These are phyloP conservation scores for Talaromyces sp. DNA, from an alignment of 2,329 filamentous ascomycete species.

Conservation along the genomic window DNA sequence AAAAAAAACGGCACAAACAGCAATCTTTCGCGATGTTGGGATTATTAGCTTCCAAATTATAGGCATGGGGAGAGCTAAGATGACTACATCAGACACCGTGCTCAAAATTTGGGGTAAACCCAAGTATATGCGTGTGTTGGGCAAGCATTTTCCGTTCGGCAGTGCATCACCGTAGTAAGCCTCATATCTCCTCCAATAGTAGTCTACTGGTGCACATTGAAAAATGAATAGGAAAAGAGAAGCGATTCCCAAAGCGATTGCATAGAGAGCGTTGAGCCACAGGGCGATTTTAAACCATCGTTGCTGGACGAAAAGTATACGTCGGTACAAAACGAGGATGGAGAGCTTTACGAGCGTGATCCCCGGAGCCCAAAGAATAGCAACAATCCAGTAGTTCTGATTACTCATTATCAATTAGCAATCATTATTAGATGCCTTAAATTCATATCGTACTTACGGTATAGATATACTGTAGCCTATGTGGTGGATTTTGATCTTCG, in stretches of 20 bases:
- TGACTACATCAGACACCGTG: slow-evolving; percentile 2
- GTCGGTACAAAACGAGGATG: slow-evolving; percentile 3
- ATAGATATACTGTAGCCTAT: neutral
- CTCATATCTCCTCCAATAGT: slow-evolving; percentile 3
- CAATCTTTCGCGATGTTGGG: neutral
- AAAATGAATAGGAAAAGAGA: slow-evolving; percentile 1
- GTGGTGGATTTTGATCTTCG: neutral
- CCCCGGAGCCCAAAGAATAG: slow-evolving; percentile 5
- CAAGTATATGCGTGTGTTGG: neutral
- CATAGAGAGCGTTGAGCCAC: neutral
- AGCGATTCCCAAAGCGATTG: neutral
- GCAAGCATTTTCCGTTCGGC: neutral
- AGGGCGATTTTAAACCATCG: slow-evolving; percentile 4
- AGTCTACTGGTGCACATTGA: slow-evolving; percentile 3
- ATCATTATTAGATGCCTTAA: neutral
- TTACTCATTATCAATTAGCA: no score
- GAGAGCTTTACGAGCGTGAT: slow-evolving; percentile 3
- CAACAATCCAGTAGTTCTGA: slow-evolving; percentile 6
- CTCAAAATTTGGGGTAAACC: neutral
- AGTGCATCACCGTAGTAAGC: neutral
- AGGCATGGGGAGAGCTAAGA: neutral
- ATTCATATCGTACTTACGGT: neutral
- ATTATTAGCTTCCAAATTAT: neutral
- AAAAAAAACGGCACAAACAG: neutral
- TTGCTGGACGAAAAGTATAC: neutral